Evolutionary conservation across 768 basidiomycete species (phyloP).

Genomic region (Suillus ampliporus): DNA sequence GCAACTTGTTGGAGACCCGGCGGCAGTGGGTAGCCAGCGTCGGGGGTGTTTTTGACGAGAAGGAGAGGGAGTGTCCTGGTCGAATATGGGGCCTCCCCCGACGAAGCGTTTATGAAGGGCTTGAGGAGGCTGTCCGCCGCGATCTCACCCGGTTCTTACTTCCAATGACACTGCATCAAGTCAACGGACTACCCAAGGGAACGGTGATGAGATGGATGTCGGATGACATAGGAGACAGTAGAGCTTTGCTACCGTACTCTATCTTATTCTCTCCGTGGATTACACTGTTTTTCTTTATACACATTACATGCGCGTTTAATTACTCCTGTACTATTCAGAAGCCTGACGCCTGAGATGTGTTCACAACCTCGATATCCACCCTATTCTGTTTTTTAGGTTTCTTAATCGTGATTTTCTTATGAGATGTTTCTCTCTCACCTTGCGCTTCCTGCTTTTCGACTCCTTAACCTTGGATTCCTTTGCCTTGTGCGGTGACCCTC

Average conservation of each 20-base stretch:
- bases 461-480: too few species aligned
- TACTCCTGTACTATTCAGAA: conserved; percentile 16
- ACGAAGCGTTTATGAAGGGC: conserved; percentile 75
- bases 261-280: conserved; percentile 33
- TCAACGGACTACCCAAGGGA: conserved; percentile 43
- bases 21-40: conserved; percentile 80
- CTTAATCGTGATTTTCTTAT: conserved; percentile 47
- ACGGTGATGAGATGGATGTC: conserved; percentile 71
- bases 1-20: conserved; percentile 76
- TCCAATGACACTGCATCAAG: conserved; percentile 24
- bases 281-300: conserved; percentile 26
- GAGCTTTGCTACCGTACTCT: conserved; percentile 12
- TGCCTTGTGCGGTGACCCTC: conserved; percentile 1
- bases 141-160: conserved; percentile 35
- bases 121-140: conserved; percentile 65
- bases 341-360: not conserved
- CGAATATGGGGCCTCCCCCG: conserved; percentile 82
- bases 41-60: conserved; percentile 75
- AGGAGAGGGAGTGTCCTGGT: conserved; percentile 68
- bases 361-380: not conserved
- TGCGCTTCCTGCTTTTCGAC: conserved; percentile 48
- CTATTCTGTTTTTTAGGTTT: conserved; percentile 43
- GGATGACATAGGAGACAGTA: conserved; percentile 44
- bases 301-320: conserved; percentile 25
- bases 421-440: conserved; percentile 52